Conservation (phyloP, 768 basidiomycete species). For the Megacollybia marginata region DNA sequence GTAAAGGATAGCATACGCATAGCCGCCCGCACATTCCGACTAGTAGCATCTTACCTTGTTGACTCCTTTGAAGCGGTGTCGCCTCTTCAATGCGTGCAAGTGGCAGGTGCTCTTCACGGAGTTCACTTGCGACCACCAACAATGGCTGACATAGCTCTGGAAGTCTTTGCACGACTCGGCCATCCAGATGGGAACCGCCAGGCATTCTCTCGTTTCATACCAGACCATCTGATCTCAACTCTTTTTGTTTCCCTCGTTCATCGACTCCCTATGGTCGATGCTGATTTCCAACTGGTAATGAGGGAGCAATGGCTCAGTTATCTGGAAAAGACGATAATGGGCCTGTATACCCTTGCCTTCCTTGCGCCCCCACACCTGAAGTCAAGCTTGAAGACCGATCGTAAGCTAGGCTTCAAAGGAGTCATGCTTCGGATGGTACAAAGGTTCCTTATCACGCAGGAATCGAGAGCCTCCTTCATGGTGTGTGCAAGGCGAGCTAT, state of each 20-base stretch:
- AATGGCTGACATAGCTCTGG: slow-evolving; percentile 70
- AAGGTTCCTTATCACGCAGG: slow-evolving; percentile 48
- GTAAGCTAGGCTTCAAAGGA: slow-evolving; percentile 57
- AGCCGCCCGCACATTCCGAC: slow-evolving; percentile 51
- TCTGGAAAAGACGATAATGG: slow-evolving; percentile 71
- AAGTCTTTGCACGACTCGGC: slow-evolving; percentile 74
- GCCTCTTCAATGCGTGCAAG: slow-evolving; percentile 52
- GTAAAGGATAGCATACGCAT: slow-evolving; percentile 37
- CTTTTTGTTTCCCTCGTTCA: slow-evolving; percentile 69
- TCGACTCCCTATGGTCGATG: slow-evolving; percentile 73
- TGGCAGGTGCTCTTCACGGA: slow-evolving; percentile 35
- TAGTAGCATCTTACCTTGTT: slow-evolving; percentile 69
- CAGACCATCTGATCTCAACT: slow-evolving; percentile 46
- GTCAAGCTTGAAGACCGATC: slow-evolving; percentile 56
- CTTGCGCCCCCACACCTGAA: slow-evolving; percentile 73
- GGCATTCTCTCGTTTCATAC: slow-evolving; percentile 54
- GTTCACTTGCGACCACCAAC: slow-evolving; percentile 45
- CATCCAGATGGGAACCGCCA: slow-evolving; percentile 76
- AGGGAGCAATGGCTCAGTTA: slow-evolving; percentile 71
- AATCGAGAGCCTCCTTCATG: slow-evolving; percentile 44
- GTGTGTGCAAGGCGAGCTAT: slow-evolving; percentile 59
- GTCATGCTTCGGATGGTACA: slow-evolving; percentile 69
- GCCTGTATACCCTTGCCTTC: slow-evolving; percentile 84
- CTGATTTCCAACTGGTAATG: slow-evolving; percentile 61
- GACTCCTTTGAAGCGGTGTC: slow-evolving; percentile 62